Percentiles rank a stretch among this genome's conserved stretches.
Conservation (phyloP, 2,329 filamentous ascomycete genomes). For the Colletotrichum shisoi region DNA sequence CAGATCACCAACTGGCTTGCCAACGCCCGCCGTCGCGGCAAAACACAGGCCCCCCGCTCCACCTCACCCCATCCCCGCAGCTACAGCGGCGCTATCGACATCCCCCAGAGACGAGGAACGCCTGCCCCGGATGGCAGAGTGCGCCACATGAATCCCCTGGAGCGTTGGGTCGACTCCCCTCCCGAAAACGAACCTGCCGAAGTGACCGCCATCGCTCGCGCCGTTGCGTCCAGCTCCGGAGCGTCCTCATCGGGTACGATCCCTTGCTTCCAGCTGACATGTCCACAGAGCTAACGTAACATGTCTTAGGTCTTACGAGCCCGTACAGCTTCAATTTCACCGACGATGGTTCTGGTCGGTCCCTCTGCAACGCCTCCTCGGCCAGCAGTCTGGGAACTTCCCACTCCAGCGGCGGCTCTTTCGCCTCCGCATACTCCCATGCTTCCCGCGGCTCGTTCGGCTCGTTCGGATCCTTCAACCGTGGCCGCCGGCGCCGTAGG, state of each 20-base stretch:
- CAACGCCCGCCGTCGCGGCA: conserved; percentile 84
- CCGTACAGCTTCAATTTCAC: conserved; percentile 65
- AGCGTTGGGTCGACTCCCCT: conserved; percentile 67
- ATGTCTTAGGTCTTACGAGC: conserved; percentile 58
- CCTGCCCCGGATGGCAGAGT: conserved; percentile 56
- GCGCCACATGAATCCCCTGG: conserved; percentile 62
- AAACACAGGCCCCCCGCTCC: conserved; percentile 72
- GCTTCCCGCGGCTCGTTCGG: conserved; percentile 65
- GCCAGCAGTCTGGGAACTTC: conserved; percentile 68
- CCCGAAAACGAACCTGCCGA: conserved; percentile 68
- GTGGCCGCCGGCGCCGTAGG: conserved; percentile 60
- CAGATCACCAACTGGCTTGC: conserved; percentile 94
- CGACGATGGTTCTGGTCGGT: conserved; percentile 67
- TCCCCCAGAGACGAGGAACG: conserved; percentile 69
- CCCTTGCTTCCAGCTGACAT: neutral
- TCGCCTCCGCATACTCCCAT: conserved; percentile 66
- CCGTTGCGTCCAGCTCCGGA: conserved; percentile 62
- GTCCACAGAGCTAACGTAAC: conserved; percentile 20
- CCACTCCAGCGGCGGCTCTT: conserved; percentile 66
- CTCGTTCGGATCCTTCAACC: conserved; percentile 58
- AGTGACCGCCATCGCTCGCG: conserved; percentile 65
- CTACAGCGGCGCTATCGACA: conserved; percentile 73
- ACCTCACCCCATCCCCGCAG: conserved; percentile 73
- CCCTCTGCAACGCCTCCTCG: conserved; percentile 67
- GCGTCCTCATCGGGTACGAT: conserved; percentile 50